Conservation (phyloP, 176 grass and related monocot species). For the Miscanthus lutarioriparius region DNA sequence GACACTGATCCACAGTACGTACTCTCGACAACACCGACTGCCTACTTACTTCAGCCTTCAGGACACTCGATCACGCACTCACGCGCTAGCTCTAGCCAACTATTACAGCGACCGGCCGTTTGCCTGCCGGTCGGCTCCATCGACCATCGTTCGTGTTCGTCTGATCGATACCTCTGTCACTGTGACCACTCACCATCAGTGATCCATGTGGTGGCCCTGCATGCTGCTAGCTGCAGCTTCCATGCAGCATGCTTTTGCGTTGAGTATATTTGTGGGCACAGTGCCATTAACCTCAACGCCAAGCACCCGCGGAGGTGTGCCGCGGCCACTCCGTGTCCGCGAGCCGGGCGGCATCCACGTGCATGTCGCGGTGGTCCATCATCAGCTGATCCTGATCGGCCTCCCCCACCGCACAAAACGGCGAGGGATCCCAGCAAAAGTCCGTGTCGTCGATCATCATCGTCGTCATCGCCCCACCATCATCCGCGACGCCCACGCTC, state of each 20-base stretch:
- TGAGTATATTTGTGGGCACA: background rate
- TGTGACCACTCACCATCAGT: background rate
- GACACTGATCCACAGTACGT: background rate
- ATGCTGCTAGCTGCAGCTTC: background rate
- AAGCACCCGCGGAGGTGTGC: background rate
- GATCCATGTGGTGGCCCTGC: too few relatives aligned
- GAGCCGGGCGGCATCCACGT: background rate
- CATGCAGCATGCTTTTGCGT: background rate
- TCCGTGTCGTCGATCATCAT: background rate
- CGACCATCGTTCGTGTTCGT: background rate
- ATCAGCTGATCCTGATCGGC: background rate
- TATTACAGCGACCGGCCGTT: background rate
- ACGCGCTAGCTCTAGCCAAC: background rate
- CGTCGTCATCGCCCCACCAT: background rate
- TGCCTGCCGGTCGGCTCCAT: background rate
- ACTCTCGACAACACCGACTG: background rate
- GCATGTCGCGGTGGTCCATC: background rate
- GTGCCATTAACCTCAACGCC: background rate
- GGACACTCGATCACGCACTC: background rate
- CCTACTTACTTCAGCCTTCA: background rate
- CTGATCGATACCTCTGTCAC: too few relatives aligned
- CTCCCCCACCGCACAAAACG: background rate
- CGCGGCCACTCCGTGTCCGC: slow-evolving; percentile 17
- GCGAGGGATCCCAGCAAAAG: background rate
- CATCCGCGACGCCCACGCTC: background rate